phyloP scores from a whole-genome alignment of 148 eudicot species.

The Chenopodium berlandieri region DNA sequence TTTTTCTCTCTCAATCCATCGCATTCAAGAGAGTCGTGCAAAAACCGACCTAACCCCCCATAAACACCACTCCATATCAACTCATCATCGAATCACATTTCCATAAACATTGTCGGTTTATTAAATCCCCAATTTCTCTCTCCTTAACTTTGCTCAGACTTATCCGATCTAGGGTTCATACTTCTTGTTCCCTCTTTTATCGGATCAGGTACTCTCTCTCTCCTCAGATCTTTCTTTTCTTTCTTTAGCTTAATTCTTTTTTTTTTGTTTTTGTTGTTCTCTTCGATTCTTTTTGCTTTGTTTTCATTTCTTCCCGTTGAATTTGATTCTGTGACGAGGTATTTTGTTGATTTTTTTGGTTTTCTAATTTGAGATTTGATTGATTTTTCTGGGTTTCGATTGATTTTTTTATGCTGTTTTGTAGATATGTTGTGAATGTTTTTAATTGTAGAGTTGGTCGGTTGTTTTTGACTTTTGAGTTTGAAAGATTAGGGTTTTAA shows the following conservation, averaged over 20 bases:
- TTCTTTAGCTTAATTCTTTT: background rate
- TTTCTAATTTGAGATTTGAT: background rate
- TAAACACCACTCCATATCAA: no score
- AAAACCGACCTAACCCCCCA: no score
- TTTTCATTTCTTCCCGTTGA: background rate
- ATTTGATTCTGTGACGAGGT: conserved; percentile 19
- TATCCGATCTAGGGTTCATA: conserved; percentile 40
- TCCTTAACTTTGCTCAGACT: conserved; percentile 23
- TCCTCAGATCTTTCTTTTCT: background rate
- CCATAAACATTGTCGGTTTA: background rate
- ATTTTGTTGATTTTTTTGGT: background rate
- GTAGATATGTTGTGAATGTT: background rate
- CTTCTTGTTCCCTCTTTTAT: conserved; percentile 25
- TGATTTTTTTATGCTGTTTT: background rate
- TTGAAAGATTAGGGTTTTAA: conserved; percentile 9
- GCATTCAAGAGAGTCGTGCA: no score
- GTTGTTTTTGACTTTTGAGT: background rate
- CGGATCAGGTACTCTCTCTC: conserved; percentile 46
- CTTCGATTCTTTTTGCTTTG: background rate
- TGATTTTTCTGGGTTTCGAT: background rate
- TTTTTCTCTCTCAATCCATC: no score
- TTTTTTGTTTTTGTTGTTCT: background rate
- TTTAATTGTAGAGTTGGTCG: background rate
- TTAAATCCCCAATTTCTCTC: background rate
- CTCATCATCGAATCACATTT: no score